Base-by-base conservation (phyloP, 371 early-diverging fungal species). In the Rhizopus arrhizus region DNA sequence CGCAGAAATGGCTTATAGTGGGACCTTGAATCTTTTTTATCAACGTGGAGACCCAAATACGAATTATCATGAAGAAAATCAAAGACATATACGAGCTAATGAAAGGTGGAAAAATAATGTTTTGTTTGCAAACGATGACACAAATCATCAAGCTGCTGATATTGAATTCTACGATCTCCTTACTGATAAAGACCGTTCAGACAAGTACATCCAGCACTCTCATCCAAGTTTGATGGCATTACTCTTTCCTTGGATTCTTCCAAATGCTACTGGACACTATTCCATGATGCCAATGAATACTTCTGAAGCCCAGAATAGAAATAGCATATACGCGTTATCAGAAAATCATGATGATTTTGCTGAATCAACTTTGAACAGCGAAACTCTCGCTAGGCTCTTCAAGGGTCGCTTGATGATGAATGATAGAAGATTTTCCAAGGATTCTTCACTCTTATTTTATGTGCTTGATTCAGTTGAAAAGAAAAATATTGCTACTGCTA, bases 1-100 rank as follows among this genome's bases (percentile, higher is more conserved):
- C 15, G 55, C 61, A 4, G 41, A 48, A 5, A 48, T 61, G 56
- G 28, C 55, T 6, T 55, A 61, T 34, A 48, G 49, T 22, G 61
- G 61, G 4, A 47, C 54, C 0, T 31, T 54, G 0, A 32, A 55
- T 12, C 22, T 61, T 3, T 59, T 43, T 10, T 58, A 32, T 22
- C 43, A 49, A 28, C 6, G n/a, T 11, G 59, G 59, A 1, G 43
- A 51, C 3, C 38, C 41, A 10, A 32, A 33, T 12, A 3, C 28
- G n/a, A 48, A 51, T n/a, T 58, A 58, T 42, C 58, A 58, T 33
- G 31, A 4, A 0, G 36, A 58, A 36, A 58, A 58, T 33, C 7
- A 10, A 31, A 38, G 29, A 12, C 28, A 58, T 49, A 32, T 58
- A 29, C 50, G 50, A 7, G 2, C 28, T 6, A 4, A 10, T 15